Base-by-base conservation (phyloP, 257 asterid species). In the Thymus mandschuricus region DNA sequence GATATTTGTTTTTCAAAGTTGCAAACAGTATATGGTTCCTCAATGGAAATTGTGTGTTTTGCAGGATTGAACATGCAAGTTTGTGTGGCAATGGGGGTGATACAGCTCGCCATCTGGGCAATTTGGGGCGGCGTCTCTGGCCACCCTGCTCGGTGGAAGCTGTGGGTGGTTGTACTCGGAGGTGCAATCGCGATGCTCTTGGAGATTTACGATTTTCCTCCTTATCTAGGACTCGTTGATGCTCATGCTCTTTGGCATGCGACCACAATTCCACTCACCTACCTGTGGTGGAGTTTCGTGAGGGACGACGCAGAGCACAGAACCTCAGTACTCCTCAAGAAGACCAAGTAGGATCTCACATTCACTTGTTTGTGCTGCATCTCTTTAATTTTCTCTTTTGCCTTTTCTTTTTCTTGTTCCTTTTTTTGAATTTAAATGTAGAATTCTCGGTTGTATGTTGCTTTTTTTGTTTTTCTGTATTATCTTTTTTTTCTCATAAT, bases 201-300 rank as follows among this genome's bases (percentile, higher is more conserved):
- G 12, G 96, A 89, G 84, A 83, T 87, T 56, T 84, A 77, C n/a
- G 98, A 92, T 77, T 92, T 90, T 75, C 96, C 98, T 46, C 97
- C 98, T 0, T 85, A 75, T 63, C 30, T 59, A 75, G 97, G 89
- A 58, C 88, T 84, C 8, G 85, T 88, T 0, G 98, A 92, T 60
- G 95, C 98, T 75, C 97, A 88, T 73, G 91, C 93, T 48, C 81
- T 92, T 33, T 83, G 89, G 95, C 98, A 88, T 27, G 98, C 93
- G 76, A 83, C 92, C 41, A 83, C 91, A 13, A 86, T 90, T 64
- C 95, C 97, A 2, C 86, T 90, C 29, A 80, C 92, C 58, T 90
- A 83, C 75, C 76, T 90, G 2, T 86, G 94, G 91, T 90, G 97
- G 98, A 92, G 92, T 76, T 92, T 92, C 50, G 85, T 78, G 33